These are phyloP conservation scores for Somion occarium DNA, from an alignment of 1,284 basidiomycete species.

Conservation along the genomic window DNA sequence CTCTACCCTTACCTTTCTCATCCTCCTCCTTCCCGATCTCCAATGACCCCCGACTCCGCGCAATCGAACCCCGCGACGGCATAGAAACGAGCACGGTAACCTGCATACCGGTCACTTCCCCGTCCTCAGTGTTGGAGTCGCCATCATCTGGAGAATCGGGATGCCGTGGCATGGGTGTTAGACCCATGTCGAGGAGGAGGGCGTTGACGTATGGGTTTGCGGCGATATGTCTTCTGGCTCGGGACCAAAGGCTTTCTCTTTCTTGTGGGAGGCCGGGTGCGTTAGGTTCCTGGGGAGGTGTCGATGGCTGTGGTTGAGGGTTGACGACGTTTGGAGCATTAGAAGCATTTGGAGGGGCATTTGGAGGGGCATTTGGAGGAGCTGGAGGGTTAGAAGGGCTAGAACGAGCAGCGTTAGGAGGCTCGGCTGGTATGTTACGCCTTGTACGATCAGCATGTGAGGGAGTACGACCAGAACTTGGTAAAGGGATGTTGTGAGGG, in stretches of 20 bases:
- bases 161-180: neutral
- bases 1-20: neutral
- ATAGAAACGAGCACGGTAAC: slow-evolving; percentile 2
- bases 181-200: neutral
- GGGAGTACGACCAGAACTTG: neutral
- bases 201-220: neutral
- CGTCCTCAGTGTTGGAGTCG: neutral
- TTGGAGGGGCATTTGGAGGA: neutral
- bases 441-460: neutral
- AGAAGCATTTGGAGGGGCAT: neutral
- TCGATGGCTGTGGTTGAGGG: neutral
- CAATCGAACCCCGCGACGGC: neutral
- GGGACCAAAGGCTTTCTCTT: neutral
- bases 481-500: neutral
- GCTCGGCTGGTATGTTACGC: neutral
- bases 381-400: neutral
- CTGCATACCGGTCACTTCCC: slow-evolving; percentile 1
- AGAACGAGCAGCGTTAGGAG: neutral
- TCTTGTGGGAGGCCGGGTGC: neutral
- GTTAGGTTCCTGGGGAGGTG: neutral
- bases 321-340: neutral
- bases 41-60: neutral
- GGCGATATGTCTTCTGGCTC: neutral
- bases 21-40: neutral
- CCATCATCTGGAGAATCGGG: neutral